Conservation (phyloP, 2,329 filamentous ascomycete genomes). For the Aspergillus quadrilineatus region DNA sequence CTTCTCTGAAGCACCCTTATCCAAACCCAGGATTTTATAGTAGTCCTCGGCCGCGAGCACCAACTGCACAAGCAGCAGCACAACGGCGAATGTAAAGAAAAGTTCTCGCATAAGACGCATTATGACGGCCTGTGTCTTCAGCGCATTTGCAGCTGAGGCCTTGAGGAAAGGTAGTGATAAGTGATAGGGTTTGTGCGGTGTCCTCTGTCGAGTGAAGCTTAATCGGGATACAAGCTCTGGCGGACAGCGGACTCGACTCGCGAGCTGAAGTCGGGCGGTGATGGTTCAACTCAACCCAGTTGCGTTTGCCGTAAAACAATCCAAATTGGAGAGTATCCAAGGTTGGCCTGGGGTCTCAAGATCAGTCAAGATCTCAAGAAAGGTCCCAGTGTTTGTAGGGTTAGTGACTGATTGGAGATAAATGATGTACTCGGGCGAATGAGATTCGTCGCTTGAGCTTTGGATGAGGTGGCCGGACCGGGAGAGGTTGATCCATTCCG, state of each 20-base stretch:
- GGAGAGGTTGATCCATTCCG: conserved; percentile 17
- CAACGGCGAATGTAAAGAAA: conserved; percentile 33
- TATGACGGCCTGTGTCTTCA: conserved; percentile 6
- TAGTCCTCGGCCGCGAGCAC: conserved; percentile 47
- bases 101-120: conserved; percentile 33
- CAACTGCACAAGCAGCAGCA: conserved; percentile 39
- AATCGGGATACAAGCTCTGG: neutral
- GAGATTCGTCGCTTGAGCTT: conserved; percentile 12
- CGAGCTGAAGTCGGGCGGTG: neutral
- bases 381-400: neutral
- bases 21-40: conserved; percentile 73
- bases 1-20: conserved; percentile 74
- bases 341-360: conserved; percentile 9
- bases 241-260: neutral
- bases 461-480: conserved; percentile 27
- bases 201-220: neutral
- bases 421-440: conserved; percentile 6
- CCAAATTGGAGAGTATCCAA: neutral
- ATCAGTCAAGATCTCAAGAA: conserved; percentile 23
- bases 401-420: conserved; percentile 7
- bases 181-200: neutral
- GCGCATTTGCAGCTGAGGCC: conserved; percentile 21
- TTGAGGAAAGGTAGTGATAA: neutral
- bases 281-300: neutral
- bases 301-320: neutral